Conservation (phyloP, 805 yeast genomes). For the Saturnispora saitoi region DNA sequence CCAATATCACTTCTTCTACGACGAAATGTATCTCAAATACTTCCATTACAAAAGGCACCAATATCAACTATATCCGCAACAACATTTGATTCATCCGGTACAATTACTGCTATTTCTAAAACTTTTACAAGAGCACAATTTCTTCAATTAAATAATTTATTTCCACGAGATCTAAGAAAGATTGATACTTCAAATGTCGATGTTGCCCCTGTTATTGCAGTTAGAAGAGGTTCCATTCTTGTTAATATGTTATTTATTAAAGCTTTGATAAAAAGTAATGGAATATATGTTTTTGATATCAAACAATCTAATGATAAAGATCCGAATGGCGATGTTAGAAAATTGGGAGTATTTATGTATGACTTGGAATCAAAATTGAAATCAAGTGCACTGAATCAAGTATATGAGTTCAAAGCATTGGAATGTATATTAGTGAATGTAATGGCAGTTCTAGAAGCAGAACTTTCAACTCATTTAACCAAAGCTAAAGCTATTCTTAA, state of each 20-base stretch:
- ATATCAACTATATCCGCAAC: conserved; percentile 67
- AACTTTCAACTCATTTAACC: conserved; percentile 49
- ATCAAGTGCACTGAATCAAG: conserved; percentile 28
- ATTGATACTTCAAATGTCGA: conserved; percentile 68
- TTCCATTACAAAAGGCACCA: conserved; percentile 36
- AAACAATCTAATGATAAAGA: conserved; percentile 2
- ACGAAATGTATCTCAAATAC: conserved; percentile 4
- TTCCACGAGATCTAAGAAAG: conserved; percentile 81
- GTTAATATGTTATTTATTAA: conserved; percentile 81
- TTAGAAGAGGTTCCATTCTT: conserved; percentile 67
- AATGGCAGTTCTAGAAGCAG: conserved; percentile 70
- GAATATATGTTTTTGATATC: conserved; percentile 79
- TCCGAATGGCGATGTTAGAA: conserved; percentile 41
- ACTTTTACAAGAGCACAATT: conserved; percentile 69
- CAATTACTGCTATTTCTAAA: conserved; percentile 58
- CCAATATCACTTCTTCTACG: background rate
- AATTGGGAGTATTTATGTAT: conserved; percentile 70
- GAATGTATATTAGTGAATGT: conserved; percentile 79
- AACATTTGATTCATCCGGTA: conserved; percentile 62
- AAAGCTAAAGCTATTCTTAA: conserved; percentile 55
- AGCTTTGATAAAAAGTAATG: conserved; percentile 75
- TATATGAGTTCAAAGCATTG: conserved; percentile 73
- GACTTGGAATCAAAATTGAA: conserved; percentile 72
- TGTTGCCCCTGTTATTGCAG: conserved; percentile 83
- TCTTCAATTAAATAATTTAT: conserved; percentile 59